A percentile compares a stretch with the other conserved stretches of the same genome.
These are phyloP conservation scores for Pichia cabralensis DNA, from an alignment of 805 yeast species.

Conservation along the genomic window DNA sequence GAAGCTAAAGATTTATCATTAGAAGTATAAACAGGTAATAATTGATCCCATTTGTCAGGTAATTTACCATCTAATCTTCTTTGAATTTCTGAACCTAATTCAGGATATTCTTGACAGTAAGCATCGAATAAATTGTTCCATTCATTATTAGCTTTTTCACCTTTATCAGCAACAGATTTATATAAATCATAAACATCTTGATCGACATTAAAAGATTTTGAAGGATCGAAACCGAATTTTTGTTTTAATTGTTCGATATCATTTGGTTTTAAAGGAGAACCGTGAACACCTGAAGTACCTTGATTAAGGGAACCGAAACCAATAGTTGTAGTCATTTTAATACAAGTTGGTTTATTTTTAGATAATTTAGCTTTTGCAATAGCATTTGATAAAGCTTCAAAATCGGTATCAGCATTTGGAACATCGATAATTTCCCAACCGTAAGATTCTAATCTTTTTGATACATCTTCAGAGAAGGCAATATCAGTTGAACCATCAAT, in stretches of 20 bases:
- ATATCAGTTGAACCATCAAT: conserved; percentile 88
- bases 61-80: conserved; percentile 73
- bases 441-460: conserved; percentile 76
- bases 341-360: conserved; percentile 77
- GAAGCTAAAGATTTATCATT: conserved; percentile 80
- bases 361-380: conserved; percentile 72
- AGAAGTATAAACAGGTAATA: conserved; percentile 72
- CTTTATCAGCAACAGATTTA: conserved; percentile 45
- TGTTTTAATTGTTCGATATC: conserved; percentile 81
- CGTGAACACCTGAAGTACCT: conserved; percentile 92
- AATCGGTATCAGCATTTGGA: conserved; percentile 71
- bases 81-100: conserved; percentile 63
- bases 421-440: conserved; percentile 88
- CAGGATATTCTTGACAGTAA: conserved; percentile 65
- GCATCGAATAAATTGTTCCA: conserved; percentile 61
- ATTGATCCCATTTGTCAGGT: conserved; percentile 73
- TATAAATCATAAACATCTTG: conserved; percentile 71
- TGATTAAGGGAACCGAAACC: conserved; percentile 83
- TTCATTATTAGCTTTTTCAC: conserved; percentile 57
- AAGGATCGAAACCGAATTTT: conserved; percentile 83
- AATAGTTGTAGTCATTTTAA: conserved; percentile 82
- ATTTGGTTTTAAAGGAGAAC: conserved; percentile 90
- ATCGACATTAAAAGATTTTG: conserved; percentile 68
- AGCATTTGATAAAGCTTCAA: conserved; percentile 58
- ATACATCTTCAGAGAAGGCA: conserved; percentile 90